A percentile compares a stretch with the other conserved stretches of the same genome.
phyloP scores from a whole-genome alignment of 352 stramenopile species.

The Globisporangium nodosum region DNA sequence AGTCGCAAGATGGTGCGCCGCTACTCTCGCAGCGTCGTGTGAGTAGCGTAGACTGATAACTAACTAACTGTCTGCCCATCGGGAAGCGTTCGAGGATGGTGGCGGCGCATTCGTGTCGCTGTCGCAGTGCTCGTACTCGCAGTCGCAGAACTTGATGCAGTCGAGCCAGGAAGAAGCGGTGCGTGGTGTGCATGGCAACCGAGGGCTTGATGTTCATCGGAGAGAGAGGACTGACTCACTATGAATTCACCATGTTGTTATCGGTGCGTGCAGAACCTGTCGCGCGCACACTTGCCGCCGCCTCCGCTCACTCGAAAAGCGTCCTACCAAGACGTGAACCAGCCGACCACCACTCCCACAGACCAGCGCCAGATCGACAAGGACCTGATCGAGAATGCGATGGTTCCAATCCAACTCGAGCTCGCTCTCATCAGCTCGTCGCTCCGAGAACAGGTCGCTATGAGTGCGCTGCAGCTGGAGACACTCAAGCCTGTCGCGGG shows the following conservation, averaged over 20 bases:
- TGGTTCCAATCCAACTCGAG: conserved; percentile 11
- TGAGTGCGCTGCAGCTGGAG: background rate
- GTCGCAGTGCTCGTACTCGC: conserved; percentile 13
- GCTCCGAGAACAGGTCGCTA: conserved; percentile 5
- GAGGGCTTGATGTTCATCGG: background rate
- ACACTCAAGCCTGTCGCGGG: conserved; percentile 7
- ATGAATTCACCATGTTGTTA: background rate
- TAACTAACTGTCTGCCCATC: background rate
- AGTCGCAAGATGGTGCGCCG: conserved; percentile 13
- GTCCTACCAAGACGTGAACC: background rate
- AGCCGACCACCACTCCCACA: background rate
- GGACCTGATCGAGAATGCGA: conserved; percentile 8
- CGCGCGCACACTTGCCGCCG: background rate
- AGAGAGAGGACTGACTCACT: background rate
- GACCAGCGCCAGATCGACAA: conserved; percentile 8
- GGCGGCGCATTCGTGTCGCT: conserved; percentile 11
- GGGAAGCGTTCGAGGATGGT: conserved; percentile 11
- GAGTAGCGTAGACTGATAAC: no score
- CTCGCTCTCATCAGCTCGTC: conserved; percentile 2
- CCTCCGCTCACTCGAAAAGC: background rate
- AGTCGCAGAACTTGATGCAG: conserved; percentile 12
- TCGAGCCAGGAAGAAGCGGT: conserved; percentile 17
- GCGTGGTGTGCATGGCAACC: background rate
- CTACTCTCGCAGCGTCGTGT: no score
- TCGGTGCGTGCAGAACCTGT: background rate